Percentiles rank a stretch among this genome's conserved stretches.
phyloP scores from a whole-genome alignment of 495 filamentous ascomycete genomes.

The Annulohypoxylon maeteangense region DNA sequence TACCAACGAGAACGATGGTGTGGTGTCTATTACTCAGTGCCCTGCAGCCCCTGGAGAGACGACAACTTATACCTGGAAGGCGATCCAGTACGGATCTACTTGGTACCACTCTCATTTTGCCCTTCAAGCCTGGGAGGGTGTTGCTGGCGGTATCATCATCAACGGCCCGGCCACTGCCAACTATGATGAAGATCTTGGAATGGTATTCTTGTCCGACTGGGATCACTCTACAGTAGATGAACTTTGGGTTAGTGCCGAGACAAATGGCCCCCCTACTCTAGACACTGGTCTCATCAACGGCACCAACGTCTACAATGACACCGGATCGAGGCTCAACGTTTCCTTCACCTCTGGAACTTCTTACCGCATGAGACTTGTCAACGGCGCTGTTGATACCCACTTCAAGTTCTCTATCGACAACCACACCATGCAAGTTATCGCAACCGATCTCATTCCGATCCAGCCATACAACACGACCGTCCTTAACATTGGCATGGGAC shows the following conservation, averaged over 20 bases:
- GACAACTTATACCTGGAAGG: conserved; percentile 63
- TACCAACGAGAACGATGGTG: conserved; percentile 54
- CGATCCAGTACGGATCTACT: conserved; percentile 65
- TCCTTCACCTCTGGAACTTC: conserved; percentile 58
- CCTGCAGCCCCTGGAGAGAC: conserved; percentile 58
- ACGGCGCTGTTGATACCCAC: conserved; percentile 61
- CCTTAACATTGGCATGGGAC: conserved; percentile 70
- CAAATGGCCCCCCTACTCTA: conserved; percentile 51
- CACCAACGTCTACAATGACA: conserved; percentile 53
- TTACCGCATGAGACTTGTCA: conserved; percentile 66
- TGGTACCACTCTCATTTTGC: conserved; percentile 74
- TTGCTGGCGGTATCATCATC: conserved; percentile 61
- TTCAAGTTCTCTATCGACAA: conserved; percentile 63
- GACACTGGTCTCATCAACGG: conserved; percentile 65
- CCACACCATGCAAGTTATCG: conserved; percentile 61
- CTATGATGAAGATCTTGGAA: conserved; percentile 64
- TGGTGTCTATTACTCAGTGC: conserved; percentile 61
- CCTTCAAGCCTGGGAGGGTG: conserved; percentile 64
- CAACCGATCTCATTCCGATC: conserved; percentile 60
- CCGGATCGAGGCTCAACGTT: conserved; percentile 53
- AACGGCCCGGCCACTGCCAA: conserved; percentile 60
- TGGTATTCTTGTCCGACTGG: conserved; percentile 62
- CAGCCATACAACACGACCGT: conserved; percentile 56
- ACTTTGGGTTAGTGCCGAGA: conserved; percentile 50
- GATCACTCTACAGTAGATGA: conserved; percentile 54